A percentile compares a stretch with the other conserved stretches of the same genome.
Evolutionary conservation across 2,329 filamentous ascomycete genomes (phyloP).

Genomic region (Dothideomycetes sp.): DNA sequence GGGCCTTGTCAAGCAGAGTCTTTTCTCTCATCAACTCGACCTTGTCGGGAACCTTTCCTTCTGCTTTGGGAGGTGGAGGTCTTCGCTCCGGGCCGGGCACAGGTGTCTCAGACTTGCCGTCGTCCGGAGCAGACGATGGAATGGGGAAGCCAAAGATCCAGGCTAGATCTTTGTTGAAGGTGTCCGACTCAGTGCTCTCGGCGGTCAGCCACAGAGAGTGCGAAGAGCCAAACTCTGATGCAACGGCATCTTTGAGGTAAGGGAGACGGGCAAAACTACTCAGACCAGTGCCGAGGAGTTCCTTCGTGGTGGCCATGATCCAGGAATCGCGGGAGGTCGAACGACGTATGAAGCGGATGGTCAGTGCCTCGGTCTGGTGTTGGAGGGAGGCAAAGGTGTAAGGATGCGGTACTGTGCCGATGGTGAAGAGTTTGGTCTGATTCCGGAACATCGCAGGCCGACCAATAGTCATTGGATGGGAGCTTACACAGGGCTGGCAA

Average conservation of each 20-base stretch:
- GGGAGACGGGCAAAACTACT: slow-evolving; percentile 56
- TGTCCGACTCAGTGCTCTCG: slow-evolving; percentile 28
- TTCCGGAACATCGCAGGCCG: slow-evolving; percentile 61
- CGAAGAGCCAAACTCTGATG: slow-evolving; percentile 50
- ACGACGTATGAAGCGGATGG: slow-evolving; percentile 35
- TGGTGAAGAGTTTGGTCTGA: slow-evolving; percentile 60
- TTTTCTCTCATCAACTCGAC: slow-evolving; percentile 46
- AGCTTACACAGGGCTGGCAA: slow-evolving; percentile 63
- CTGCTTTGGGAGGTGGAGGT: slow-evolving; percentile 34
- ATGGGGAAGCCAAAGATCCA: slow-evolving; percentile 85
- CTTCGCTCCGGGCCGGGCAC: slow-evolving; percentile 47
- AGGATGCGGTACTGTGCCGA: slow-evolving; percentile 83
- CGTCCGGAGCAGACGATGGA: slow-evolving; percentile 43
- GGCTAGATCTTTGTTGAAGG: slow-evolving; percentile 45
- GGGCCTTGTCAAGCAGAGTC: slow-evolving; percentile 42
- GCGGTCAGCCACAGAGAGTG: slow-evolving; percentile 74
- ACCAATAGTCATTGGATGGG: slow-evolving; percentile 54
- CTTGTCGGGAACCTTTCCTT: slow-evolving; percentile 38
- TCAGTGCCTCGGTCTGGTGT: slow-evolving; percentile 32
- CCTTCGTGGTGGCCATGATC: slow-evolving; percentile 60
- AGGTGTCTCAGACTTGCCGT: slow-evolving; percentile 46
- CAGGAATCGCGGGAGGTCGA: slow-evolving; percentile 66
- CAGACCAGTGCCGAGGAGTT: slow-evolving; percentile 53
- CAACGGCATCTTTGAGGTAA: slow-evolving; percentile 71
- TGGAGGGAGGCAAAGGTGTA: slow-evolving; percentile 68